Conservation (phyloP, 805 yeast species). For the Hermanozyma aechmeae region DNA sequence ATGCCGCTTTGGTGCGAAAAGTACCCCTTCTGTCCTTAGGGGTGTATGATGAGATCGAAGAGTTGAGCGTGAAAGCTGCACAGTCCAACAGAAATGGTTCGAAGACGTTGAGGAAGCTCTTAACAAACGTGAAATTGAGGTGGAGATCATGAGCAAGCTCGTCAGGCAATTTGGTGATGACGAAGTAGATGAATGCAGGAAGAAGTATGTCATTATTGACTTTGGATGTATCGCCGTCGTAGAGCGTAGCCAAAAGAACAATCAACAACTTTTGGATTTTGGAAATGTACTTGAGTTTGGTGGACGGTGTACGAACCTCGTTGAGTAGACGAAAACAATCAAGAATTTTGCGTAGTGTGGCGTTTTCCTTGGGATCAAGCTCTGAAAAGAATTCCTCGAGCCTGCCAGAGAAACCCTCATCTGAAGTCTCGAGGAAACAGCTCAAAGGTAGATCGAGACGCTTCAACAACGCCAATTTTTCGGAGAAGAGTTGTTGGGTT, state of each 20-base stretch:
- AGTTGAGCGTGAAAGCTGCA: conserved; percentile 5
- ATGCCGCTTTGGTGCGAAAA: conserved; percentile 1
- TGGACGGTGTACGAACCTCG: conserved; percentile 19
- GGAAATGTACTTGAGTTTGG: conserved; percentile 22
- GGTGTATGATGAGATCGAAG: conserved; percentile 6
- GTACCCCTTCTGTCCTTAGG: conserved; percentile 7
- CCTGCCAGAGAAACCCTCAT: conserved; percentile 3
- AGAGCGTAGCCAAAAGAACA: conserved; percentile 7
- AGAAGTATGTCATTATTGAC: conserved; percentile 31
- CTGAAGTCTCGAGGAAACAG: conserved; percentile 18
- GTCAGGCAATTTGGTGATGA: conserved; percentile 19
- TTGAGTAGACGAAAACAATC: conserved; percentile 11
- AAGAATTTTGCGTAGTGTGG: conserved; percentile 6
- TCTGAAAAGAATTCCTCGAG: conserved; percentile 7
- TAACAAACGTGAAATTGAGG: conserved; percentile 27
- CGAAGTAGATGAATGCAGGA: conserved; percentile 28
- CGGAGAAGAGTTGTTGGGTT: conserved; percentile 24
- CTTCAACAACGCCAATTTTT: conserved; percentile 20
- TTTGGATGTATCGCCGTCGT: conserved; percentile 11
- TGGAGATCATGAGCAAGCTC: conserved; percentile 16
- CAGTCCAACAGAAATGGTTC: conserved; percentile 20
- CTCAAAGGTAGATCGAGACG: conserved; percentile 17
- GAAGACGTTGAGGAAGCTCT: conserved; percentile 22
- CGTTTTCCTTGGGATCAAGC: conserved; percentile 2
- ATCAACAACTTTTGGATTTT: conserved; percentile 23